Conservation (phyloP, 176 grass and related monocot genomes). For the Metroxylon sagu region DNA sequence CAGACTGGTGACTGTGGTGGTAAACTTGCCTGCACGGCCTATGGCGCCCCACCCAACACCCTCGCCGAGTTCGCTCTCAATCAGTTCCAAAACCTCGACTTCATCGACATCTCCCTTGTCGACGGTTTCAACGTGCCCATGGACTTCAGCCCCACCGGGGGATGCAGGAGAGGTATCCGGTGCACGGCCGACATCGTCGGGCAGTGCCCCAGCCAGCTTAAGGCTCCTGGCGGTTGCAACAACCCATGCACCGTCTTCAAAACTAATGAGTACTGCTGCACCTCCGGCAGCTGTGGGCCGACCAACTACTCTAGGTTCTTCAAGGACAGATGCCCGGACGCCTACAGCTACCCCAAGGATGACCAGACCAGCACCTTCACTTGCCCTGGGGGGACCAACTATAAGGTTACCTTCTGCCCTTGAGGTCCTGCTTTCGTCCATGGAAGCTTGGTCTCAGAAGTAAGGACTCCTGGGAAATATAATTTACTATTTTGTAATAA, state of each 20-base stretch:
- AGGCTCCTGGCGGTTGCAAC: slow-evolving; percentile 31
- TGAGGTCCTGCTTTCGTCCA: too few relatives aligned
- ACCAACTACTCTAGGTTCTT: slow-evolving; percentile 38
- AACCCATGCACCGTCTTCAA: slow-evolving; percentile 40
- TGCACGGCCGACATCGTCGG: slow-evolving; percentile 29
- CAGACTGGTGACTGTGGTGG: slow-evolving; percentile 30
- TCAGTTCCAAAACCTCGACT: background rate
- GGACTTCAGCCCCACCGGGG: slow-evolving; percentile 21
- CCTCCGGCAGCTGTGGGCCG: slow-evolving; percentile 15
- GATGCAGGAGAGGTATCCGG: background rate
- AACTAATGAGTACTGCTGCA: slow-evolving; percentile 27
- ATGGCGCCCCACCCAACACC: slow-evolving; percentile 34
- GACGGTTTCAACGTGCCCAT: slow-evolving; percentile 53
- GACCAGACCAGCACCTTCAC: slow-evolving; percentile 24
- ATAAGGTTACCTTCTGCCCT: slow-evolving; percentile 52
- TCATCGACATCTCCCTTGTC: slow-evolving; percentile 30
- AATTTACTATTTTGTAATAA: too few relatives aligned
- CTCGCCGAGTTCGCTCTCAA: slow-evolving; percentile 43
- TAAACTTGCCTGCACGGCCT: slow-evolving; percentile 26
- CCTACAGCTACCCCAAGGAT: slow-evolving; percentile 41
- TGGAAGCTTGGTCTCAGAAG: too few relatives aligned
- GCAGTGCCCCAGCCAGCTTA: slow-evolving; percentile 27
- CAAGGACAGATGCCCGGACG: slow-evolving; percentile 35
- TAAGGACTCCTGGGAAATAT: too few relatives aligned
- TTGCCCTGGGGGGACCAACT: slow-evolving; percentile 34